These are phyloP conservation scores for Talaromyces thailandensis DNA, from an alignment of 495 filamentous ascomycete genomes.

Conservation along the genomic window DNA sequence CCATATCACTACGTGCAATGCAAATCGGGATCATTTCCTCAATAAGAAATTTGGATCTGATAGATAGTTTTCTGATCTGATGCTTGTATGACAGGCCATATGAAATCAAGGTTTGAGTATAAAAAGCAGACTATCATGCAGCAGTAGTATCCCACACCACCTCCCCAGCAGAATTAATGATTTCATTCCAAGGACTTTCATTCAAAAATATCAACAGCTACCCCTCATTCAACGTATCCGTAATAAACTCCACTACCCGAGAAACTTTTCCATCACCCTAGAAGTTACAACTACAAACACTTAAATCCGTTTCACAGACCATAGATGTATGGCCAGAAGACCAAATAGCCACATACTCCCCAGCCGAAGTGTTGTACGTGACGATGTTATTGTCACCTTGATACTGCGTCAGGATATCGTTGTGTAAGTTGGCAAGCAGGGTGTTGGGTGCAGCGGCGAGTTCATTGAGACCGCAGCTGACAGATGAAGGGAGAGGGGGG, in stretches of 20 bases:
- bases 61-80: too few species aligned
- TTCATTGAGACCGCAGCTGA: conserved; percentile 5
- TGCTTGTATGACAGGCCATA: not conserved
- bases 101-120: not conserved
- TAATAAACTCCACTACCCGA: not conserved
- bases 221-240: not conserved
- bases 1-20: too few species aligned
- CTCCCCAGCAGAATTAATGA: not conserved
- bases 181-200: conserved; percentile 5
- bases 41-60: too few species aligned
- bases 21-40: too few species aligned
- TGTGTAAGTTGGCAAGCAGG: conserved; percentile 3
- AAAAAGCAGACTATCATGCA: not conserved
- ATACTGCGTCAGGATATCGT: not conserved
- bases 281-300: not conserved
- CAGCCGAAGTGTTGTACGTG: conserved; percentile 6
- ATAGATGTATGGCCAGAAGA: conserved; percentile 2
- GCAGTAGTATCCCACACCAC: conserved; percentile 4
- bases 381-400: conserved; percentile 6
- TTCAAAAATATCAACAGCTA: conserved; percentile 4
- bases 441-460: not conserved
- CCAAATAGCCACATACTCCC: not conserved
- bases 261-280: not conserved
- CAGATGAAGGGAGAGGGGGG: not conserved
- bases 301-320: not conserved